Conservation (phyloP, 2,329 filamentous ascomycete species). For the Chaetomiaceae sp. region DNA sequence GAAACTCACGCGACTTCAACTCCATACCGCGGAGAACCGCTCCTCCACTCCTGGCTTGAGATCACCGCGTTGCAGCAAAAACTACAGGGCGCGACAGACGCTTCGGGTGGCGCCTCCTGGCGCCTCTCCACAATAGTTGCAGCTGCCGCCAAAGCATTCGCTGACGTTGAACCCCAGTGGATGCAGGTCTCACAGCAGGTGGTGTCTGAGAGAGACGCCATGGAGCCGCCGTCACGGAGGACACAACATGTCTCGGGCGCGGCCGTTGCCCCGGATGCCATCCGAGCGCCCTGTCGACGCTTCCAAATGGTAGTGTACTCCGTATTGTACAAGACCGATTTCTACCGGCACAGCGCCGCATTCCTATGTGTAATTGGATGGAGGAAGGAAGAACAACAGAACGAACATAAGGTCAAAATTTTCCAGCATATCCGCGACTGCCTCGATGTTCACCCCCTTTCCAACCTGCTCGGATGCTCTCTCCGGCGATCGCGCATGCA, state of each 20-base stretch:
- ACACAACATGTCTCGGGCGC: slow-evolving; percentile 4
- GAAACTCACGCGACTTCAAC: neutral
- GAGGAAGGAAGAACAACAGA: no score
- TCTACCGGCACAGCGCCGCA: no score
- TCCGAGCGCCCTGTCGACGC: neutral
- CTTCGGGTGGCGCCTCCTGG: slow-evolving; percentile 3
- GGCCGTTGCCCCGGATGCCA: neutral
- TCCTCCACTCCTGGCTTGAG: slow-evolving; percentile 3
- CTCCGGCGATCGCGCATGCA: slow-evolving; percentile 2
- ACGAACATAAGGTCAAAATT: no score
- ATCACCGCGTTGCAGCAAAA: neutral
- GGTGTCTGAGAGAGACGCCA: neutral
- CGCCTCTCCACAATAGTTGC: slow-evolving; percentile 7
- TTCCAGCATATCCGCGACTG: no score
- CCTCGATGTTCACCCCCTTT: neutral
- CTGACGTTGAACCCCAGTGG: slow-evolving; percentile 13
- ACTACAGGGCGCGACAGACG: slow-evolving; percentile 5
- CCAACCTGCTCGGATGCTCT: neutral
- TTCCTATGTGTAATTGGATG: no score
- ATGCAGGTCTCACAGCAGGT: neutral
- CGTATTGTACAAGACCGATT: no score
- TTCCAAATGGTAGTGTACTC: neutral
- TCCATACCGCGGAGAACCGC: neutral
- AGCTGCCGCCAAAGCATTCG: slow-evolving; percentile 15
- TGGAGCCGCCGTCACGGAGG: neutral